Conservation (phyloP, 768 basidiomycete genomes). For the Auriscalpium orientale region DNA sequence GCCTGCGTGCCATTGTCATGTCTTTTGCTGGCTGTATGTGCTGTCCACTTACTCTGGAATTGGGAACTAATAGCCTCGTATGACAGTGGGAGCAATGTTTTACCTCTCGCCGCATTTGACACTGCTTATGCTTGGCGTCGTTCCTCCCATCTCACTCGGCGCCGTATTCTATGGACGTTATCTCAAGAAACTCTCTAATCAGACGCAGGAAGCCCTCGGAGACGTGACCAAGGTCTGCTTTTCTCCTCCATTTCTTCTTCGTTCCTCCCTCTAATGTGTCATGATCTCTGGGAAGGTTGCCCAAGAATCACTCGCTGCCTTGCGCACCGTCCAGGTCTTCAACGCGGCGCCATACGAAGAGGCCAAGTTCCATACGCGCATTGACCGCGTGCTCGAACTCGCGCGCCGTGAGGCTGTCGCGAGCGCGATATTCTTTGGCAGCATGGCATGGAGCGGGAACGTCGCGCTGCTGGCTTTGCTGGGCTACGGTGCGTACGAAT, state of each 20-base stretch:
- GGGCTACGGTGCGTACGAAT: constrained; percentile 64
- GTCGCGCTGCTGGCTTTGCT: constrained; percentile 81
- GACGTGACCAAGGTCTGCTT: constrained; percentile 76
- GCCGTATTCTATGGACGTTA: constrained; percentile 95
- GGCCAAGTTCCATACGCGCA: constrained; percentile 60
- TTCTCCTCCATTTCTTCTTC: neutral
- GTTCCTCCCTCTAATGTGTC: neutral
- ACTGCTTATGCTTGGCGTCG: constrained; percentile 85
- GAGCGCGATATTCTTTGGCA: constrained; percentile 88
- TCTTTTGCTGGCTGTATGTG: constrained; percentile 85
- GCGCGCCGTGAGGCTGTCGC: constrained; percentile 85
- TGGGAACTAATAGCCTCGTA: no score
- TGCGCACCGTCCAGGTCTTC: constrained; percentile 87
- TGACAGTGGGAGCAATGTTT: constrained; percentile 86
- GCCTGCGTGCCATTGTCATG: constrained; percentile 80
- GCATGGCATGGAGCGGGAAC: constrained; percentile 90
- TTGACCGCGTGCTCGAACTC: constrained; percentile 60
- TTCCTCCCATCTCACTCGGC: constrained; percentile 81
- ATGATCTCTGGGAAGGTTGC: constrained; percentile 48
- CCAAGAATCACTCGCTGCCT: constrained; percentile 80
- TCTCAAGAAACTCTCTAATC: constrained; percentile 81
- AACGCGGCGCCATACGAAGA: constrained; percentile 79
- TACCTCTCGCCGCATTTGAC: constrained; percentile 87
- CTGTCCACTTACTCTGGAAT: neutral
- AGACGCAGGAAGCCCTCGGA: constrained; percentile 91